These are phyloP conservation scores for Blastomyces parvus DNA, from an alignment of 2,329 filamentous ascomycete species.

Conservation along the genomic window DNA sequence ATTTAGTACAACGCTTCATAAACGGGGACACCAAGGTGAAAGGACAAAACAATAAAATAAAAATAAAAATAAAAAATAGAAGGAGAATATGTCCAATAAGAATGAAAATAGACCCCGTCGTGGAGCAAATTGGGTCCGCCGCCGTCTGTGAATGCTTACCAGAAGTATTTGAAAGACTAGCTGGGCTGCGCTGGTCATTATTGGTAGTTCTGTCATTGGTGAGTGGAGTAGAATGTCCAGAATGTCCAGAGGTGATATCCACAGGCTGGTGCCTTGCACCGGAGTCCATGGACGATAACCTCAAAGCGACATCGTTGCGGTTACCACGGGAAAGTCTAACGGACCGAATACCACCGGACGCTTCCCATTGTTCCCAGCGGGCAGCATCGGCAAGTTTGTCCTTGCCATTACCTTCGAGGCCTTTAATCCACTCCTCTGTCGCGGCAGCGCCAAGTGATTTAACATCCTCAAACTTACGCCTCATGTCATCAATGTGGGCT, in stretches of 20 bases:
- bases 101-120: not conserved
- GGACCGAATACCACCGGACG: constrained; percentile 28
- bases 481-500: constrained; percentile 53
- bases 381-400: constrained; percentile 51
- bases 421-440: constrained; percentile 70
- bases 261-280: constrained; percentile 5
- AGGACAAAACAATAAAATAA: not conserved
- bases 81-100: not conserved
- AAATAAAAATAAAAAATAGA: not conserved
- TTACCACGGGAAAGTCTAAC: constrained; percentile 2
- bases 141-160: constrained; percentile 12
- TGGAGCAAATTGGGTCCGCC: not conserved
- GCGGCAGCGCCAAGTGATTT: constrained; percentile 58
- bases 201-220: constrained; percentile 7
- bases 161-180: constrained; percentile 11
- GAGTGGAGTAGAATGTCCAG: constrained; percentile 11
- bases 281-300: constrained; percentile 5
- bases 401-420: constrained; percentile 55
- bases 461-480: constrained; percentile 53
- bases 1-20: not conserved
- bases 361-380: constrained; percentile 68
- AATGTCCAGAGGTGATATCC: constrained; percentile 11
- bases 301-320: constrained; percentile 5
- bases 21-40: not conserved
- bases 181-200: constrained; percentile 7